These are phyloP conservation scores for Senecio squalidus DNA, from an alignment of 140 eudicot species.

Conservation along the genomic window DNA sequence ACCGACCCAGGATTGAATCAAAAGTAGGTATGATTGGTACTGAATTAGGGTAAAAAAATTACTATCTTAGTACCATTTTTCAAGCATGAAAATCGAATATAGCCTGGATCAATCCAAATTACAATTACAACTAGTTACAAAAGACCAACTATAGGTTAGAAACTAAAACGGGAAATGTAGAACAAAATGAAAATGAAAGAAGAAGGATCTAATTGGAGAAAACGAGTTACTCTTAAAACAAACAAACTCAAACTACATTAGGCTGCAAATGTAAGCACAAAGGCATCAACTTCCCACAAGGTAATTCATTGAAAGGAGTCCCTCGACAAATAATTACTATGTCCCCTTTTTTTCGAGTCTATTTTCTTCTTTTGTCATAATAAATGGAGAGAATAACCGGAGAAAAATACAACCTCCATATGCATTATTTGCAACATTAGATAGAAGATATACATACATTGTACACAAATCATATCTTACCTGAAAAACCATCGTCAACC, in stretches of 20 bases:
- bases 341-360: slow-evolving; percentile 12
- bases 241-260: slow-evolving; percentile 25
- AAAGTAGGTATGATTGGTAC: too few relatives aligned
- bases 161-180: background rate
- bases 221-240: background rate
- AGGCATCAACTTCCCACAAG: slow-evolving; percentile 19
- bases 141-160: background rate
- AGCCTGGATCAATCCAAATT: too few relatives aligned
- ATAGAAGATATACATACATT: slow-evolving; percentile 51
- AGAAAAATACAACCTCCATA: slow-evolving; percentile 17
- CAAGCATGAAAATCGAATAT: too few relatives aligned
- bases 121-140: too few relatives aligned
- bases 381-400: slow-evolving; percentile 26
- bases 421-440: slow-evolving; percentile 44
- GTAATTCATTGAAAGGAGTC: slow-evolving; percentile 14
- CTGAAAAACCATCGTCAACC: slow-evolving; percentile 13
- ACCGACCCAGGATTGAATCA: too few relatives aligned
- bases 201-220: background rate
- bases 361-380: slow-evolving; percentile 13
- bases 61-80: too few relatives aligned
- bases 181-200: background rate
- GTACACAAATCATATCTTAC: slow-evolving; percentile 34
- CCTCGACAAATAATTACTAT: slow-evolving; percentile 20
- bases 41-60: too few relatives aligned
- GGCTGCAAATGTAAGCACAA: slow-evolving; percentile 14